Evolutionary conservation across 1,284 basidiomycete genomes (phyloP).

Genomic region (Lignosus rhinocerotis): DNA sequence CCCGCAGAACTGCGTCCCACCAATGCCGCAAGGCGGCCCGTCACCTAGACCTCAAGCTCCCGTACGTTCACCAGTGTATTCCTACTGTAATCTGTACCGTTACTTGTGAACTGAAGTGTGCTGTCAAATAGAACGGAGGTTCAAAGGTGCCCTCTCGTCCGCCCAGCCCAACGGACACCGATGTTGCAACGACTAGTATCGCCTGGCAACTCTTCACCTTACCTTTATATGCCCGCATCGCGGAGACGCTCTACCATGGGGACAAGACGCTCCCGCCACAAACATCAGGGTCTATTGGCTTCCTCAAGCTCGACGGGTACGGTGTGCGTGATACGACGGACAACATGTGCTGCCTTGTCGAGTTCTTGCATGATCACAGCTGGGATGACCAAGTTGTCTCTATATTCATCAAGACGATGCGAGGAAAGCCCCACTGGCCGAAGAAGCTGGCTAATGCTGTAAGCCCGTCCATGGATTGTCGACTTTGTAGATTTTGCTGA

Average conservation of each 20-base stretch:
- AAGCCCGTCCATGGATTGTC: background rate
- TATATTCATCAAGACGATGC: background rate
- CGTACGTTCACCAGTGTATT: too few relatives aligned
- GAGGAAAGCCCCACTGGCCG: constrained; percentile 8
- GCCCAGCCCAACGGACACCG: background rate
- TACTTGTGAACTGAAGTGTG: too few relatives aligned
- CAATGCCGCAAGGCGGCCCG: too few relatives aligned
- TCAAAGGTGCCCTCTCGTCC: background rate
- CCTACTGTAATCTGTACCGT: too few relatives aligned
- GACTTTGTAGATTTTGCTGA: too few relatives aligned
- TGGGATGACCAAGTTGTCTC: constrained; percentile 13
- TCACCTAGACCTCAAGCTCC: too few relatives aligned
- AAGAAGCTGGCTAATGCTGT: constrained; percentile 10
- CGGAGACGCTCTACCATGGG: constrained; percentile 1
- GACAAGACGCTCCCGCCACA: constrained; percentile 4
- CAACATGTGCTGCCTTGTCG: constrained; percentile 12
- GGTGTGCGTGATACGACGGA: constrained; percentile 11
- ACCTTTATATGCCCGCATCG: constrained; percentile 7
- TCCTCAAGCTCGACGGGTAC: constrained; percentile 15
- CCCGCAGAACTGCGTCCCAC: too few relatives aligned
- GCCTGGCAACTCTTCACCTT: constrained; percentile 8
- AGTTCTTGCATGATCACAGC: constrained; percentile 1
- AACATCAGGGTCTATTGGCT: constrained; percentile 5
- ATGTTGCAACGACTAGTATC: constrained; percentile 3
- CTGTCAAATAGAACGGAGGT: background rate